Percentiles rank a stretch among this genome's conserved stretches.
These are phyloP conservation scores for Gonium pectorale DNA, from an alignment of 139 green algal genomes.

Conservation along the genomic window DNA sequence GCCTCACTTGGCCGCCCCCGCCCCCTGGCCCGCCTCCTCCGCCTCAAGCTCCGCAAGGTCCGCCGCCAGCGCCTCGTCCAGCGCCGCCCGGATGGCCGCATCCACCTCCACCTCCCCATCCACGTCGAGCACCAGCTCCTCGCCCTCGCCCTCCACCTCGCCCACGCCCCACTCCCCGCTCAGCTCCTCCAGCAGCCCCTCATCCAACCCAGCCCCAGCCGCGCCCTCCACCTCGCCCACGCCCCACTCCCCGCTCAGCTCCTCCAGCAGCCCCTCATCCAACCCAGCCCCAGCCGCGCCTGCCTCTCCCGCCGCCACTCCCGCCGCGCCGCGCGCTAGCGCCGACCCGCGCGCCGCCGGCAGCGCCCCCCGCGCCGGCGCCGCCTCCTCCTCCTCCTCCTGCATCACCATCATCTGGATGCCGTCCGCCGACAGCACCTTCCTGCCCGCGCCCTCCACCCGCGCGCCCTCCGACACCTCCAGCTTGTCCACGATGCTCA, in stretches of 20 bases:
- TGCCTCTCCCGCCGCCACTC: background rate
- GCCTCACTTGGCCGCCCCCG: too few relatives aligned
- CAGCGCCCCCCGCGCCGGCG: background rate
- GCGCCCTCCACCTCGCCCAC: background rate
- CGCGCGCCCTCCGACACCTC: slow-evolving; percentile 23
- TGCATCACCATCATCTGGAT: slow-evolving; percentile 1
- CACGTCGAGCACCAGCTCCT: slow-evolving; percentile 4
- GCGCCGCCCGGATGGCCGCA: slow-evolving; percentile 3
- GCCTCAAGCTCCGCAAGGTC: background rate
- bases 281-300: background rate
- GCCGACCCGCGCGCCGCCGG: background rate
- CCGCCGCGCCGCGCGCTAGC: background rate
- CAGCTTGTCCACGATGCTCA: slow-evolving; percentile 43
- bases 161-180: background rate
- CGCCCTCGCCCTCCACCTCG: background rate
- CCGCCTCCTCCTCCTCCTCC: too few relatives aligned
- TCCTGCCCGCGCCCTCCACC: background rate
- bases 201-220: background rate
- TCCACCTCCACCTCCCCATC: background rate
- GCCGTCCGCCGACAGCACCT: slow-evolving; percentile 14
- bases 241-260: slow-evolving; percentile 11
- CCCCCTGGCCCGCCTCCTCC: background rate
- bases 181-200: background rate
- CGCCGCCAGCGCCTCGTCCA: background rate
- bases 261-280: background rate